Percentiles rank a stretch among this genome's conserved stretches.
Evolutionary conservation across 495 filamentous ascomycete species (phyloP).

Genomic region (Aspergillus mulundensis): DNA sequence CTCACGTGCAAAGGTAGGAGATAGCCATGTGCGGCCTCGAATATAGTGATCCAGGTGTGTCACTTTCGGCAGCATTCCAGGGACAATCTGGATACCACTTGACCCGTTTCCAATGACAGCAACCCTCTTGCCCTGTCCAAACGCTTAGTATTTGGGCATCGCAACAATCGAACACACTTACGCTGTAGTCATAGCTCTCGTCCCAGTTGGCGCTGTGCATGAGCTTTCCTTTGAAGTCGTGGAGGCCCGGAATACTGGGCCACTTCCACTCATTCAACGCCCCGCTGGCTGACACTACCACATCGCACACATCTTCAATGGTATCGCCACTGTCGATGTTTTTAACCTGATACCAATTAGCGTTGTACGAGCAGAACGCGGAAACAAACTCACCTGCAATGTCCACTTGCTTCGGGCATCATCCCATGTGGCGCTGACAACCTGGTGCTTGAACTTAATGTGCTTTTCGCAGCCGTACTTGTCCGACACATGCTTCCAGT

Average conservation of each 20-base stretch:
- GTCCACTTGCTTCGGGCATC: conserved; percentile 43
- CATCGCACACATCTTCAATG: conserved; percentile 45
- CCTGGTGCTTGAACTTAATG: conserved; percentile 37
- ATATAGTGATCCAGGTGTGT: conserved; percentile 44
- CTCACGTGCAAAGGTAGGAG: conserved; percentile 34
- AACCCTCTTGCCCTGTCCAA: conserved; percentile 41
- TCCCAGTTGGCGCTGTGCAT: conserved; percentile 55
- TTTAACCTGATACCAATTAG: conserved; percentile 26
- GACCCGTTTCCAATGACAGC: conserved; percentile 53
- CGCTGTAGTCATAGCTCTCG: conserved; percentile 30
- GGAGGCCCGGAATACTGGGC: conserved; percentile 51
- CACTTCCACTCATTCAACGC: conserved; percentile 54
- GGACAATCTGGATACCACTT: conserved; percentile 56
- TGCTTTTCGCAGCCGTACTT: conserved; percentile 42
- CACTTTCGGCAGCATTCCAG: conserved; percentile 53
- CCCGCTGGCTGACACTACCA: conserved; percentile 55
- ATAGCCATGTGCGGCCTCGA: conserved; percentile 40
- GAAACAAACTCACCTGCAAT: conserved; percentile 28
- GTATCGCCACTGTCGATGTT: conserved; percentile 37
- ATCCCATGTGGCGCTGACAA: conserved; percentile 37
- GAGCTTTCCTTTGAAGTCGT: conserved; percentile 50
- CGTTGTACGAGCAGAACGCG: background rate
- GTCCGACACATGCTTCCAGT: conserved; percentile 44
- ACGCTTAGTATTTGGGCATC: conserved; percentile 17
- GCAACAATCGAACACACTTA: conserved; percentile 11